A percentile compares a stretch with the other conserved stretches of the same genome.
Evolutionary conservation across 192 early-diverging fungal genomes (phyloP).

Genomic region (Backusella macrospora): DNA sequence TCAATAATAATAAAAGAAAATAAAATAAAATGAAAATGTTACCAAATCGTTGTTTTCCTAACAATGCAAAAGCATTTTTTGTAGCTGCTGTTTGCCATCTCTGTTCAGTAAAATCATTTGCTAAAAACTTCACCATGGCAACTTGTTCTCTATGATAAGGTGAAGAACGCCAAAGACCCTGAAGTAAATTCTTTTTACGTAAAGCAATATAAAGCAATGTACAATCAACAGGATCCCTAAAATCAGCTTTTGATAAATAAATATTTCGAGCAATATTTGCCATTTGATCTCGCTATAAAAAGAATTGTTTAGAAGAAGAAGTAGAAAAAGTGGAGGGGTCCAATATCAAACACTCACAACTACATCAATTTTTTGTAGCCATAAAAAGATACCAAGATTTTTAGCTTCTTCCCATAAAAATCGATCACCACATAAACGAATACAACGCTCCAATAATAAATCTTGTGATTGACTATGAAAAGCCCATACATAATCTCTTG

Average conservation of each 20-base stretch:
- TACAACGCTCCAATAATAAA: conserved; percentile 62
- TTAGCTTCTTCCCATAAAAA: conserved; percentile 83
- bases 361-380: conserved; percentile 76
- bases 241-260: conserved; percentile 70
- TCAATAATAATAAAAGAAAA: not conserved
- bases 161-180: conserved; percentile 89
- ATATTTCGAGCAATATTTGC: conserved; percentile 90
- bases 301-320: not conserved
- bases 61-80: conserved; percentile 98
- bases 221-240: conserved; percentile 82
- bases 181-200: conserved; percentile 86
- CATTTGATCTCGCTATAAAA: conserved; percentile 60
- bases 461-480: conserved; percentile 91
- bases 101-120: conserved; percentile 88
- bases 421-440: conserved; percentile 55
- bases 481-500: conserved; percentile 83
- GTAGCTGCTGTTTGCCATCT: conserved; percentile 92
- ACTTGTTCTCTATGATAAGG: conserved; percentile 80
- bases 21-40: conserved; percentile 12
- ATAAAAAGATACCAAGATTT: conserved; percentile 81
- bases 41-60: conserved; percentile 94
- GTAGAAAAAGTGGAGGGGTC: too few species aligned
- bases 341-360: conserved; percentile 51
- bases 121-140: conserved; percentile 89
- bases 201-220: conserved; percentile 90